Evolutionary conservation across 2,329 filamentous ascomycete species (phyloP).

Genomic region (Claviceps fusiformis): DNA sequence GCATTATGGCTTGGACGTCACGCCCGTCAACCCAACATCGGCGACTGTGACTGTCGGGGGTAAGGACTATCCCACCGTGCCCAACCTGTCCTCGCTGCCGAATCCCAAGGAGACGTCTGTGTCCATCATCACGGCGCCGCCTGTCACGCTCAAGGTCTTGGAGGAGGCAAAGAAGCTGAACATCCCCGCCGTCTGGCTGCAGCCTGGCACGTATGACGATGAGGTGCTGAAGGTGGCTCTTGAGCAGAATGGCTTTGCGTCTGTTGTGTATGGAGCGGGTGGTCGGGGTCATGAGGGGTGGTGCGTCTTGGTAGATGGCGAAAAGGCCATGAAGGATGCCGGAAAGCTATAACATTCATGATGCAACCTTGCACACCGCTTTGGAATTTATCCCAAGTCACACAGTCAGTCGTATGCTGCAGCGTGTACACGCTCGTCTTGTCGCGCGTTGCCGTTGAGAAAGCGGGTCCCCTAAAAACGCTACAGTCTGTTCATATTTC

Average conservation of each 20-base stretch:
- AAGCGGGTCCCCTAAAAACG: no score
- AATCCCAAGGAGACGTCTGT: conserved; percentile 59
- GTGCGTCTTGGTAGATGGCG: conserved; percentile 80
- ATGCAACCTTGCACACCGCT: no score
- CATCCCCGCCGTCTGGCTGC: conserved; percentile 69
- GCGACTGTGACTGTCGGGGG: conserved; percentile 47
- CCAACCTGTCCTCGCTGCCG: conserved; percentile 51
- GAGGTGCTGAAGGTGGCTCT: conserved; percentile 58
- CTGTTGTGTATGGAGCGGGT: conserved; percentile 53
- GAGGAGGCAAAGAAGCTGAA: conserved; percentile 64
- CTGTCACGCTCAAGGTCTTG: conserved; percentile 59
- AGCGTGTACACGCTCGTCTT: no score
- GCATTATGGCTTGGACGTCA: conserved; percentile 58
- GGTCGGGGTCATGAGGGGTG: conserved; percentile 60
- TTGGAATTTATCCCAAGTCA: not conserved
- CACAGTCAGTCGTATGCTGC: not conserved
- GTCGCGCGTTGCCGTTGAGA: no score
- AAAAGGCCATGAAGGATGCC: conserved; percentile 43
- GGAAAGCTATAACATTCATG: conserved; percentile 31
- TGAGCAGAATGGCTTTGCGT: conserved; percentile 46
- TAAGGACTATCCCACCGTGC: conserved; percentile 47
- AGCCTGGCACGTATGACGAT: conserved; percentile 78
- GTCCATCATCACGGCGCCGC: conserved; percentile 77
- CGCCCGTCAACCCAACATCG: conserved; percentile 67
- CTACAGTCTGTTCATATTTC: no score